Conservation (phyloP, 2,329 filamentous ascomycete genomes). For the Talaromyces albobiverticillius region DNA sequence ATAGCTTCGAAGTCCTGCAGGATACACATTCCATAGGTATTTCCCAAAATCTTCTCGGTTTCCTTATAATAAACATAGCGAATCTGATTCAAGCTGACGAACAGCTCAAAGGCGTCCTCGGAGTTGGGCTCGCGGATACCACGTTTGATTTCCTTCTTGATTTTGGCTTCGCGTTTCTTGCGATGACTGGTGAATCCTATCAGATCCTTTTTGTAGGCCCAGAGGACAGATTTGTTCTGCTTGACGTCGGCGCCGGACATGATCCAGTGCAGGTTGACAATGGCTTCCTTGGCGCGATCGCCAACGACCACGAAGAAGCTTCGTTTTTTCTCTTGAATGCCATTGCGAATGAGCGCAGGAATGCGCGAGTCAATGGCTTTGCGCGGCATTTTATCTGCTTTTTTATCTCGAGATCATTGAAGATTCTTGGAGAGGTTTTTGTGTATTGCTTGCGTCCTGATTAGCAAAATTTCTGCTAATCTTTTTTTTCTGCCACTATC, state of each 20-base stretch:
- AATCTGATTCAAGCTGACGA: conserved; percentile 93
- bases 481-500: conserved; percentile 22
- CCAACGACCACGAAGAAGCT: conserved; percentile 98
- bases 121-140: conserved; percentile 88
- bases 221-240: conserved; percentile 92
- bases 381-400: conserved; percentile 35
- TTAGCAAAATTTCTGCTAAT: conserved; percentile 13
- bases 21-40: conserved; percentile 98
- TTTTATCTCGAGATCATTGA: neutral
- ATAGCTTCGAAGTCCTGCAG: conserved; percentile 97
- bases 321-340: conserved; percentile 88
- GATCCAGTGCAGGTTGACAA: conserved; percentile 91
- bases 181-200: conserved; percentile 93
- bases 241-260: conserved; percentile 87
- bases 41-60: conserved; percentile 96
- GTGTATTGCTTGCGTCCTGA: neutral
- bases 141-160: conserved; percentile 96
- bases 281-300: conserved; percentile 91
- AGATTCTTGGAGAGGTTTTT: neutral
- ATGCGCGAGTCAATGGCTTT: conserved; percentile 79
- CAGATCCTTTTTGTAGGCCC: conserved; percentile 98
- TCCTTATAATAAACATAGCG: conserved; percentile 99
- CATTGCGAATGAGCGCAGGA: conserved; percentile 86
- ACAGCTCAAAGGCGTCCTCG: conserved; percentile 95
- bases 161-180: conserved; percentile 97